These are phyloP conservation scores for Chytridiales sp. DNA, from an alignment of 371 early-diverging fungal species.

Conservation along the genomic window DNA sequence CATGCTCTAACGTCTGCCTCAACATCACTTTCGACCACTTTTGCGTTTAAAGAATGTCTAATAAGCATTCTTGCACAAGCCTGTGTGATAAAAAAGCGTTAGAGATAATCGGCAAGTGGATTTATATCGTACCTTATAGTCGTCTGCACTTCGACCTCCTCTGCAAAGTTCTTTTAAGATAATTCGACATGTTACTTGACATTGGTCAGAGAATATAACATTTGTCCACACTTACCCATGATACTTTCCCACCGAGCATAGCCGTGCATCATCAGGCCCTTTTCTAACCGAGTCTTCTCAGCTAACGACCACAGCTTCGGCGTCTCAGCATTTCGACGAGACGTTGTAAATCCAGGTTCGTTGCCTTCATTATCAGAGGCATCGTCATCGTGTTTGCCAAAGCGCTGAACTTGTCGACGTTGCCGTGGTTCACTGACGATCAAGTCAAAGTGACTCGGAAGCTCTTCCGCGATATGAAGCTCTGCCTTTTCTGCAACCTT, in stretches of 20 bases:
- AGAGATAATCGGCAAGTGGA: constrained; percentile 53
- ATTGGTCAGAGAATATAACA: no score
- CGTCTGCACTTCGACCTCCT: constrained; percentile 25
- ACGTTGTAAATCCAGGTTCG: background rate
- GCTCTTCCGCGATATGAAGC: constrained; percentile 61
- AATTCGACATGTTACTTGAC: constrained; percentile 44
- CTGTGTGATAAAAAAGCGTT: background rate
- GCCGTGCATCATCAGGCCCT: constrained; percentile 81
- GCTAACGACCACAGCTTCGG: constrained; percentile 68
- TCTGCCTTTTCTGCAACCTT: constrained; percentile 86
- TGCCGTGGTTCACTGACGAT: constrained; percentile 70
- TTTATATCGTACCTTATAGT: constrained; percentile 34
- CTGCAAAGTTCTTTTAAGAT: constrained; percentile 60
- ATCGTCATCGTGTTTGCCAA: background rate
- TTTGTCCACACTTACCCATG: constrained; percentile 4
- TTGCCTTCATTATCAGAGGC: background rate
- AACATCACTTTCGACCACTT: constrained; percentile 25
- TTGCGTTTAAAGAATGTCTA: constrained; percentile 16
- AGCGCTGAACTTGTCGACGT: constrained; percentile 43
- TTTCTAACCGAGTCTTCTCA: constrained; percentile 74
- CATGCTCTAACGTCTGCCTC: constrained; percentile 29
- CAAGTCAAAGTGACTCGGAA: constrained; percentile 51
- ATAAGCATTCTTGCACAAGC: constrained; percentile 32
- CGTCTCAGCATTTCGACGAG: constrained; percentile 16
- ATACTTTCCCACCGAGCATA: constrained; percentile 76